Conservation (phyloP, 768 basidiomycete genomes). For the Leucocoprinus birnbaumii region DNA sequence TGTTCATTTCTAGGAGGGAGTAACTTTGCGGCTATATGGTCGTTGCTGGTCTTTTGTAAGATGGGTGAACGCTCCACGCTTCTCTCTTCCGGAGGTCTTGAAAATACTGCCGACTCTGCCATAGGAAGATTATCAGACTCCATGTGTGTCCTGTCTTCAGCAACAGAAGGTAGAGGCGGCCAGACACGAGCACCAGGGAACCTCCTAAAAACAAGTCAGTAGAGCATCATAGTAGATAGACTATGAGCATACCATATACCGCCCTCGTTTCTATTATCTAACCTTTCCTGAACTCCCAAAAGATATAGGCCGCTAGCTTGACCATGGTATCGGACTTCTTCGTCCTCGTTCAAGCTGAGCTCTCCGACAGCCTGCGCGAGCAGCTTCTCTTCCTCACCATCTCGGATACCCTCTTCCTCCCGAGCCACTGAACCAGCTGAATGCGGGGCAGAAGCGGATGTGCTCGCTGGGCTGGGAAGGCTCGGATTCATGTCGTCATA, state of each 20-base stretch:
- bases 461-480: constrained; percentile 14
- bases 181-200: constrained; percentile 90
- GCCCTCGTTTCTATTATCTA: constrained; percentile 67
- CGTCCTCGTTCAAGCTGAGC: constrained; percentile 83
- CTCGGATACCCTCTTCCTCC: constrained; percentile 13
- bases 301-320: constrained; percentile 81
- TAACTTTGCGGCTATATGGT: not conserved
- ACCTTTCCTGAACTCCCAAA: constrained; percentile 55
- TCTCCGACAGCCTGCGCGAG: constrained; percentile 76
- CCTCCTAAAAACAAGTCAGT: constrained; percentile 41
- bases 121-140: constrained; percentile 18
- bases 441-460: constrained; percentile 1
- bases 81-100: not conserved
- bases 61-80: not conserved
- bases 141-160: constrained; percentile 25
- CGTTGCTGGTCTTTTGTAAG: not conserved
- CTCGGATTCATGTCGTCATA: constrained; percentile 18
- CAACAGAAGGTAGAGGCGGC: constrained; percentile 54
- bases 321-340: constrained; percentile 83
- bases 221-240: constrained; percentile 7
- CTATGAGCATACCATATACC: constrained; percentile 61
- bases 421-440: not conserved
- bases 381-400: constrained; percentile 34
- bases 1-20: constrained; percentile 23
- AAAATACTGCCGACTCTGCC: not conserved